Evolutionary conservation across 148 eudicot species (phyloP).

Genomic region (Cornus suecica): DNA sequence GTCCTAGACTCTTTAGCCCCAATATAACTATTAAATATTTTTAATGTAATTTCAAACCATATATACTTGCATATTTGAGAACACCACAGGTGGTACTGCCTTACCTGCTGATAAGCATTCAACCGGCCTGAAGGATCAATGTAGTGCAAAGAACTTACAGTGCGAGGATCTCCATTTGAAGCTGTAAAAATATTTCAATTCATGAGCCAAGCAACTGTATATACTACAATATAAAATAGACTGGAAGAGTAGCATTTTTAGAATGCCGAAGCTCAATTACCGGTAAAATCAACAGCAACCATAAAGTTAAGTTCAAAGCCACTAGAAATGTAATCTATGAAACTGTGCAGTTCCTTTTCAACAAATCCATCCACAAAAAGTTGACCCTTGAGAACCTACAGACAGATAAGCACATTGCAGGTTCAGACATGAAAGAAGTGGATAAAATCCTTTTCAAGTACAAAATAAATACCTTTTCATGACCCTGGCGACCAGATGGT

Average conservation of each 20-base stretch:
- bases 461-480: conserved; percentile 47
- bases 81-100: not conserved
- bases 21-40: too few relatives aligned
- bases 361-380: conserved; percentile 65
- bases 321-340: conserved; percentile 88
- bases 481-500: conserved; percentile 39
- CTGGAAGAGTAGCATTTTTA: not conserved
- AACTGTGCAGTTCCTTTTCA: conserved; percentile 69
- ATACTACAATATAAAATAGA: not conserved
- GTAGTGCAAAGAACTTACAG: conserved; percentile 68
- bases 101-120: conserved; percentile 91
- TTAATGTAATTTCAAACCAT: too few relatives aligned
- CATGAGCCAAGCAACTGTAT: not conserved
- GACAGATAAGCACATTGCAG: conserved; percentile 32
- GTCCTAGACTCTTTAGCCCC: too few relatives aligned
- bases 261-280: conserved; percentile 30
- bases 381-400: conserved; percentile 76
- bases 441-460: not conserved
- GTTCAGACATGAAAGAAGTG: conserved; percentile 6
- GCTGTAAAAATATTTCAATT: conserved; percentile 29
- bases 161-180: conserved; percentile 68
- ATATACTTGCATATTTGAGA: not conserved
- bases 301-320: conserved; percentile 79
- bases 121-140: conserved; percentile 78
- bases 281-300: conserved; percentile 97